Evolutionary conservation across 176 grass and related monocot genomes (phyloP).

Genomic region (Musa schizocarpa): DNA sequence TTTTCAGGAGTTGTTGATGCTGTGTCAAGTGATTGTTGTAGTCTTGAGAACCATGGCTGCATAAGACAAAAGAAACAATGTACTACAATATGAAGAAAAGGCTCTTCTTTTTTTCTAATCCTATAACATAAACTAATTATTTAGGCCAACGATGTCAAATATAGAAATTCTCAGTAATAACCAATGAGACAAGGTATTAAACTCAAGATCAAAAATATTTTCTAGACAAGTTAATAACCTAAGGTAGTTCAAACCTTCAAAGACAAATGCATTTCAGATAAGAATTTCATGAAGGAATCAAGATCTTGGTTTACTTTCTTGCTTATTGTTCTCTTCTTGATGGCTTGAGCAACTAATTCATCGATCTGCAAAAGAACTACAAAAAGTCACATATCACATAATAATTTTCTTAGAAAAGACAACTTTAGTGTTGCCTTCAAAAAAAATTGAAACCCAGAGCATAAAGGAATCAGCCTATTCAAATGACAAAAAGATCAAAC

Average conservation of each 20-base stretch:
- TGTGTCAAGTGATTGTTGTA: slow-evolving; percentile 1
- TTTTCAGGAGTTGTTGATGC: background rate
- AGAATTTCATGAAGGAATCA: slow-evolving; percentile 44
- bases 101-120: no score
- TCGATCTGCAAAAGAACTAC: slow-evolving; percentile 50
- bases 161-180: no score
- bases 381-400: background rate
- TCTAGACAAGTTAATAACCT: no score
- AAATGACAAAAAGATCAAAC: no score
- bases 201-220: no score
- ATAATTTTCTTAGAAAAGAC: no score
- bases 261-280: slow-evolving; percentile 48
- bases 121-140: no score
- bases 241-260: slow-evolving; percentile 43
- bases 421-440: slow-evolving; percentile 17
- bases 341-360: slow-evolving; percentile 38
- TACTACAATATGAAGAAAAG: no score
- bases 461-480: no score
- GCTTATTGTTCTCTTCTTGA: slow-evolving; percentile 38
- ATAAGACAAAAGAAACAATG: background rate
- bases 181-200: no score
- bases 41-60: slow-evolving; percentile 4
- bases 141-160: no score
- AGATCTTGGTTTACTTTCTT: slow-evolving; percentile 54
- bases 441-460: no score